A percentile compares a stretch with the other conserved stretches of the same genome.
phyloP scores from a whole-genome alignment of 2,329 filamentous ascomycete genomes.

The Sarocladiaceae sp. region DNA sequence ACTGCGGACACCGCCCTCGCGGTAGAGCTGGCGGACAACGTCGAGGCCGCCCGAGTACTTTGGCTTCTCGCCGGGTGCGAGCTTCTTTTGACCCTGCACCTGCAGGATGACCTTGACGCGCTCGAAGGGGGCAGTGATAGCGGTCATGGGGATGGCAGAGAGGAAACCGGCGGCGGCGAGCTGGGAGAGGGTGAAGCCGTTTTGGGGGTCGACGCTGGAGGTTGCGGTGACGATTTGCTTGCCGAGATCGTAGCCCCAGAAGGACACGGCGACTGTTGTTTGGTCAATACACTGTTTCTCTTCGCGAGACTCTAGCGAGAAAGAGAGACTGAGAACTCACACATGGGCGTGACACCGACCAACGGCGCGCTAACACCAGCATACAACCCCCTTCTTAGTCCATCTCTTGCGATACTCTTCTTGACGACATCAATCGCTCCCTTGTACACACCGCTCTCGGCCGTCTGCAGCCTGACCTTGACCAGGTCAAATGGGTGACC shows the following conservation, averaged over 20 bases:
- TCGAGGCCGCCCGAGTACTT: conserved; percentile 83
- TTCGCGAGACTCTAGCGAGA: background rate
- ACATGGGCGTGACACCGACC: conserved; percentile 97
- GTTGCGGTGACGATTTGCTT: conserved; percentile 74
- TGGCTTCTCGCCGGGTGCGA: conserved; percentile 84
- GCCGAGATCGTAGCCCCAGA: conserved; percentile 91
- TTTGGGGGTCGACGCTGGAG: conserved; percentile 55
- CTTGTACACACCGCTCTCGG: conserved; percentile 86
- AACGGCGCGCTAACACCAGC: conserved; percentile 94
- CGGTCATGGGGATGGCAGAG: conserved; percentile 93
- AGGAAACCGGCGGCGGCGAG: conserved; percentile 93
- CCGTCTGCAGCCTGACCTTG: conserved; percentile 95
- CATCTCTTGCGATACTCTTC: conserved; percentile 83
- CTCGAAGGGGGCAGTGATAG: conserved; percentile 98
- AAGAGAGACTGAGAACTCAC: conserved; percentile 50
- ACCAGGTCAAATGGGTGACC: conserved; percentile 97
- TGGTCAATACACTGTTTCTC: background rate
- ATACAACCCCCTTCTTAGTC: conserved; percentile 74
- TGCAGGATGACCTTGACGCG: conserved; percentile 98
- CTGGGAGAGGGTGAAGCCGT: conserved; percentile 74
- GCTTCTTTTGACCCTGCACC: conserved; percentile 89
- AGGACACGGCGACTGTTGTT: conserved; percentile 56
- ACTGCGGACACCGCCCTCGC: conserved; percentile 79
- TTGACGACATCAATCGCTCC: conserved; percentile 86
- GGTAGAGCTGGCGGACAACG: conserved; percentile 89